Evolutionary conservation across 495 filamentous ascomycete genomes (phyloP), one percentile per base, ranked within the genome.

Genomic region (Lophiostoma macrostomum): DNA sequence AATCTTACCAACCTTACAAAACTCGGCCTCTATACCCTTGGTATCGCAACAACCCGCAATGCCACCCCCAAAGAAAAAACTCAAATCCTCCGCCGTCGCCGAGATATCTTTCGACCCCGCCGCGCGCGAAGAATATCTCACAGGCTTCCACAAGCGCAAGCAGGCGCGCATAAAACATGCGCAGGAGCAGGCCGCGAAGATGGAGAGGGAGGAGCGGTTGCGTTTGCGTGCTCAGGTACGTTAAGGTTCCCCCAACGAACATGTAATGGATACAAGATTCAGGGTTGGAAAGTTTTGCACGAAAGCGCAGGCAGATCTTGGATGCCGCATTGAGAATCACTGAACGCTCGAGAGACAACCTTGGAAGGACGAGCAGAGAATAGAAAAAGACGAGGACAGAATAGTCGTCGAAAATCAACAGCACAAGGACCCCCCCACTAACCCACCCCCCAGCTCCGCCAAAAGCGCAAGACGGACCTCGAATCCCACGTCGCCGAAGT

Each of bases 61-160:
- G 1, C 55, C 55, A 18, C 55, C 56, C 11, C 29, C 50, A 50
- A 60, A 60, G 29, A 34, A 50, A 30, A 60, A 54, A 44, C 42
- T 25, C 34, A 53, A 39, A 12, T 41, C 55, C 29, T 32, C 52
- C 49, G 51, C 53, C 41, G 73, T 86, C 46, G 86, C 86, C 58
- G 87, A 91, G 64, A 84, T 98, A 69, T 82, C 74, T 34, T 96
- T 97, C 71, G 91, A 97, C 72, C 64, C 74, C 39, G 73, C 75
- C 37, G 84, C 84, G 34, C 82, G 93, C 41, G 76, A 82, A 56
- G 86, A 96, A 56, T 98, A 87, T 61, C 78, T 98, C 30, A 95
- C 88, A 5, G 93, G 93, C 4, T 98, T 98, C 72, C 91, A 89
- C 73, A 96, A 96, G 76, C 85, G 93, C 66, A 98, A 98, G 68